phyloP scores from a whole-genome alignment of 768 basidiomycete genomes.

The Cystobasidium ongulense region DNA sequence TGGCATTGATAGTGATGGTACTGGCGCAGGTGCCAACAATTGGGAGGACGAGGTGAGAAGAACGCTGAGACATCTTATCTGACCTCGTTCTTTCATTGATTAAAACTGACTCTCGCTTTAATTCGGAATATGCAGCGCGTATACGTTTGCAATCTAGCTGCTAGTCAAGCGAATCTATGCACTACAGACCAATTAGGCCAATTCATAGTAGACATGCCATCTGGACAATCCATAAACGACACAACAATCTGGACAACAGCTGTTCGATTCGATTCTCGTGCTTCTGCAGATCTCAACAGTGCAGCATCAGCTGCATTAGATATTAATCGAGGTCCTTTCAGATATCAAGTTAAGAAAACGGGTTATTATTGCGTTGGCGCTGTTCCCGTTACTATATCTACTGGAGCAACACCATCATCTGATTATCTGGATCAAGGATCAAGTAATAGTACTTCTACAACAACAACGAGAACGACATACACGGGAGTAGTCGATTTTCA shows the following conservation, averaged over 20 bases:
- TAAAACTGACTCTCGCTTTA: too few species aligned
- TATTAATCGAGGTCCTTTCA: conserved; percentile 54
- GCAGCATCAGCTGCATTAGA: not conserved
- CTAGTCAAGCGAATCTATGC: conserved; percentile 66
- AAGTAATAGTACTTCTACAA: not conserved
- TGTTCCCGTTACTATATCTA: conserved; percentile 63
- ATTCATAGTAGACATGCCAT: conserved; percentile 75
- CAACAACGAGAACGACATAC: conserved; percentile 23
- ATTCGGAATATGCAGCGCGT: conserved; percentile 67
- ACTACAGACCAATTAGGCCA: conserved; percentile 62
- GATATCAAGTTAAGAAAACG: conserved; percentile 71
- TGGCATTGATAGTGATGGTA: conserved; percentile 50
- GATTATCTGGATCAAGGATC: not conserved
- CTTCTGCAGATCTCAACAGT: conserved; percentile 5
- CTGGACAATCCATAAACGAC: conserved; percentile 55
- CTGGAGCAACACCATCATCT: conserved; percentile 17
- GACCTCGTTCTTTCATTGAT: too few species aligned
- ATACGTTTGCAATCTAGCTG: conserved; percentile 82
- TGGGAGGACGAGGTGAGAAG: conserved; percentile 42
- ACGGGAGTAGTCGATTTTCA: conserved; percentile 64
- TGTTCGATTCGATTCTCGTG: conserved; percentile 54
- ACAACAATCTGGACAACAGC: conserved; percentile 85
- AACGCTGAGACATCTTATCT: too few species aligned
- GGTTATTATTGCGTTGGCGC: conserved; percentile 93
- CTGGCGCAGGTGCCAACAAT: conserved; percentile 33